Evolutionary conservation across 495 filamentous ascomycete species (phyloP), one percentile per base, ranked within the genome.

Genomic region (Glutinoglossum americanum): DNA sequence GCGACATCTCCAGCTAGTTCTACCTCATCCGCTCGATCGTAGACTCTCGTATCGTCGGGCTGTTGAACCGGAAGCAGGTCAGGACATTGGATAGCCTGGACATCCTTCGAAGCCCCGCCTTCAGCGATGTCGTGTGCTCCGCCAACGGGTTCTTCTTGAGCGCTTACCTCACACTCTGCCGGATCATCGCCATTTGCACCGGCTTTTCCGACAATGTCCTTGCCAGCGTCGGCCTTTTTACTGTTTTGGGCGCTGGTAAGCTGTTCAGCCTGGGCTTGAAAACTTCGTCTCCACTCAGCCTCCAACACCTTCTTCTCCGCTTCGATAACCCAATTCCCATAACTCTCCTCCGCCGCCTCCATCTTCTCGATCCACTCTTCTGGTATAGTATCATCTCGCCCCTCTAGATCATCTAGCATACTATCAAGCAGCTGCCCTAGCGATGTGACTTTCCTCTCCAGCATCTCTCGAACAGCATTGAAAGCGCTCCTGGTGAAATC

Each of bases 331-430:
- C 92, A 97, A 15, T 77, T 71, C 8, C 79, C 76, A 68, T 89
- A 94, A n/a, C 83, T 77, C 11, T 77, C 73, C 63, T 98, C 93
- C 15, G 95, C 69, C 0, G 68, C 66, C 65, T 97, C 93, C 63
- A 97, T 77, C 7, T 80, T 74, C 58, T 89, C 86, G 51, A 96
- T 78, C 93, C 93, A 98, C 21, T 69, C 63, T 33, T 94, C 87
- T 0, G 92, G 92, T 10, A 98, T 66, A 2, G 83, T 83, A 62
- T 98, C 92, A 56, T 82, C 73, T 27, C 80, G 75, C 5, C 86
- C 88, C 65, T 95, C 92, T 10, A 97, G 70, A 10, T 78, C 72
- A 63, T 97, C 89, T 7, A 97, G 75, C 75, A 93, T 85, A 13
- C 70, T 74, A 66, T 98, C 92, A 65, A 97, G 72, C 25, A 80